Evolutionary conservation across 108 stramenopile species (phyloP).

Genomic region (Conticribra weissflogii): DNA sequence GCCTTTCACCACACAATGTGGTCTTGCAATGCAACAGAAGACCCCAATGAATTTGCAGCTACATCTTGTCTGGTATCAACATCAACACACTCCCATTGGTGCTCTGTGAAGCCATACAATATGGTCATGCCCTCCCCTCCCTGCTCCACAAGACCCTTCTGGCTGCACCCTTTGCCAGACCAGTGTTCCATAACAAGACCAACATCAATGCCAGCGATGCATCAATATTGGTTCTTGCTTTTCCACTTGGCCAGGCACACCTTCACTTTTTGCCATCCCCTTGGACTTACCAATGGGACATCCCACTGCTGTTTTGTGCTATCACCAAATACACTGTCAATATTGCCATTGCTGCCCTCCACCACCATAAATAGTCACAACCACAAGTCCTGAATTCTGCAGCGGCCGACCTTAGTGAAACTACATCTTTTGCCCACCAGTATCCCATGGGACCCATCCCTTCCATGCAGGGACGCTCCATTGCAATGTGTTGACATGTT

Average conservation of each 20-base stretch:
- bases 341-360: not conserved
- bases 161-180: conserved; percentile 5
- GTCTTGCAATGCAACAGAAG: conserved; percentile 38
- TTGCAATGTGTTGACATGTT: not conserved
- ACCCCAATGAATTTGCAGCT: conserved; percentile 24
- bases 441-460: not conserved
- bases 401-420: not conserved
- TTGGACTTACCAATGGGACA: conserved; percentile 36
- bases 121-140: conserved; percentile 37
- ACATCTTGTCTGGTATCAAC: conserved; percentile 32
- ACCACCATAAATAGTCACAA: not conserved
- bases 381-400: not conserved
- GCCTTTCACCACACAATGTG: conserved; percentile 34
- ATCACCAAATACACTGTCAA: conserved; percentile 42
- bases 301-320: conserved; percentile 8
- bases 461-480: too few species aligned
- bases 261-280: conserved; percentile 32
- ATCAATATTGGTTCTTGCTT: conserved; percentile 21
- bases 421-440: not conserved
- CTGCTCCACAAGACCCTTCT: conserved; percentile 25
- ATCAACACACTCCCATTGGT: conserved; percentile 30
- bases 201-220: conserved; percentile 20
- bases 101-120: conserved; percentile 44
- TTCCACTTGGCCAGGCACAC: not conserved
- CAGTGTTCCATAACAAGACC: conserved; percentile 21